A percentile compares a stretch with the other conserved stretches of the same genome.
These are phyloP conservation scores for Sordariomycetes sp. DNA, from an alignment of 2,329 filamentous ascomycete species.

Conservation along the genomic window DNA sequence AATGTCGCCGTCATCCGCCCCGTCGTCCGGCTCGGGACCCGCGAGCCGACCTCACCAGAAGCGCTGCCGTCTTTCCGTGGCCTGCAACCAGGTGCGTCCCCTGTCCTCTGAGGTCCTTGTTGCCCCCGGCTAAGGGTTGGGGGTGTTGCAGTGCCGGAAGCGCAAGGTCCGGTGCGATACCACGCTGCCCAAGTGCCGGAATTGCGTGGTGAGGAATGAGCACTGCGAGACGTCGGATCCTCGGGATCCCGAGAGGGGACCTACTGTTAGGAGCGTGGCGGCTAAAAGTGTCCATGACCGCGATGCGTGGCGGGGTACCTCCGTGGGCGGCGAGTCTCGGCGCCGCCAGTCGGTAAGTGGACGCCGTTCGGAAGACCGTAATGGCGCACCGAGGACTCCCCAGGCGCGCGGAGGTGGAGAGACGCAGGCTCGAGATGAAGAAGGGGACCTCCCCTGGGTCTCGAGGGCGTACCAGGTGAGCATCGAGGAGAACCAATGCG, in stretches of 20 bases:
- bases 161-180: slow-evolving; percentile 17
- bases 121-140: not conserved
- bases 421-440: not conserved
- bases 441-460: not conserved
- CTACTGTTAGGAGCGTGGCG: not conserved
- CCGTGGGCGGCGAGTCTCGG: not conserved
- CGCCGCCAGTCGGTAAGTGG: not conserved
- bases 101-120: not conserved
- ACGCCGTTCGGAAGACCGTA: not conserved
- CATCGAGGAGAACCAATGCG: not conserved
- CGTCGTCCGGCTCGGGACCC: not conserved
- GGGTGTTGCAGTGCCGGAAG: slow-evolving; percentile 12
- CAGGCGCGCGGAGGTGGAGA: not conserved
- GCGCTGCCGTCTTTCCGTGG: slow-evolving; percentile 10
- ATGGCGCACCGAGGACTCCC: not conserved
- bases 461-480: not conserved
- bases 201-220: slow-evolving; percentile 9
- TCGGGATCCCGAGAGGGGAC: not conserved
- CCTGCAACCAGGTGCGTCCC: slow-evolving; percentile 8
- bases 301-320: not conserved
- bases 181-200: slow-evolving; percentile 13
- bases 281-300: not conserved
- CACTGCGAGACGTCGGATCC: not conserved
- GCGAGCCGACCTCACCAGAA: slow-evolving; percentile 5
- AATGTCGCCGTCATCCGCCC: not conserved